Percentiles rank a stretch among this genome's conserved stretches.
Conservation (phyloP, 2,329 filamentous ascomycete species). For the Thyridium curvatum region DNA sequence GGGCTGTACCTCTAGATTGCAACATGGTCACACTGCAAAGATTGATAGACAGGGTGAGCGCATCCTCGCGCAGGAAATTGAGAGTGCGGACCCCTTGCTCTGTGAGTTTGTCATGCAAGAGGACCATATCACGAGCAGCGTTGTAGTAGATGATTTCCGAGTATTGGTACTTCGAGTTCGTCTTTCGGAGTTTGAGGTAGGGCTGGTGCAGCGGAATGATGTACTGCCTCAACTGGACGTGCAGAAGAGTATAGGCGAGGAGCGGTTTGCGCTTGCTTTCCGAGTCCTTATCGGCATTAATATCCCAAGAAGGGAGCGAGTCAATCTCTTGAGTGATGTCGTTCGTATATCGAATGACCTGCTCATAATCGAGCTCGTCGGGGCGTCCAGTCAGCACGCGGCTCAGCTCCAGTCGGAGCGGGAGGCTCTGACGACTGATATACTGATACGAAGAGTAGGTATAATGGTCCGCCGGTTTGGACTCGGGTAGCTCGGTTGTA, state of each 20-base stretch:
- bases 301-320: conserved; percentile 50
- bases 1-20: conserved; percentile 38
- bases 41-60: conserved; percentile 53
- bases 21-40: conserved; percentile 55
- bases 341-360: conserved; percentile 55
- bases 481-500: conserved; percentile 37
- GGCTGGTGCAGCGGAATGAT: conserved; percentile 57
- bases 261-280: conserved; percentile 44
- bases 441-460: conserved; percentile 55
- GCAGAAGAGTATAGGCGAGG: conserved; percentile 52
- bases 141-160: conserved; percentile 60
- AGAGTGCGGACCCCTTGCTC: conserved; percentile 52
- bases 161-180: conserved; percentile 55
- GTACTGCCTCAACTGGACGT: conserved; percentile 55
- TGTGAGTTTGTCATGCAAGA: conserved; percentile 55
- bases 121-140: conserved; percentile 53
- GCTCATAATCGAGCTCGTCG: conserved; percentile 53
- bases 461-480: conserved; percentile 45
- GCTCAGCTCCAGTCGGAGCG: conserved; percentile 50
- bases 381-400: conserved; percentile 48
- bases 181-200: conserved; percentile 52
- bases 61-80: conserved; percentile 55
- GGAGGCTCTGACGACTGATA: conserved; percentile 48
- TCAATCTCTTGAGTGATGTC: conserved; percentile 56
- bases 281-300: conserved; percentile 25